phyloP scores from a whole-genome alignment of 73 alveolate species.

The Paraurostyla sp. region DNA sequence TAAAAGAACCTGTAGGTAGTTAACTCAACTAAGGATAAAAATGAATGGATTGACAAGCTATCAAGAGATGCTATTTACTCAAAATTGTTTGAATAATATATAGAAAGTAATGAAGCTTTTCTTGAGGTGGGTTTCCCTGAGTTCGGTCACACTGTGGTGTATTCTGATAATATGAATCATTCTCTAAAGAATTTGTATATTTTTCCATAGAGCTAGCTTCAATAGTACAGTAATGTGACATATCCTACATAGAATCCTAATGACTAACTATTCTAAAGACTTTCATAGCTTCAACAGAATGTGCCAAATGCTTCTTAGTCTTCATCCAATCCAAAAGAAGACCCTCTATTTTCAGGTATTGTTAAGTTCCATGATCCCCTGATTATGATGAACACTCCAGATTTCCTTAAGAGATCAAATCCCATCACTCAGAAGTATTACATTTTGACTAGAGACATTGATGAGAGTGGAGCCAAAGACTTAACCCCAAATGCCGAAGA shows the following conservation, averaged over 20 bases:
- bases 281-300: constrained; percentile 15
- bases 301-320: neutral
- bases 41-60: constrained; percentile 38
- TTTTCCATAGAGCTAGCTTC: constrained; percentile 22
- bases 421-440: constrained; percentile 92
- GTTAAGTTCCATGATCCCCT: constrained; percentile 72
- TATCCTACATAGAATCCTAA: constrained; percentile 13
- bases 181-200: constrained; percentile 2
- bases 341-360: constrained; percentile 18
- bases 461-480: constrained; percentile 87
- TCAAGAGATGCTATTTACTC: constrained; percentile 35
- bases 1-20: neutral
- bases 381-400: constrained; percentile 71
- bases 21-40: neutral
- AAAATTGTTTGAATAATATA: neutral
- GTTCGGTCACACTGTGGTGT: constrained; percentile 56
- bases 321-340: constrained; percentile 11
- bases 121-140: constrained; percentile 50
- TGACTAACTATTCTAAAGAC: neutral
- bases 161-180: constrained; percentile 23
- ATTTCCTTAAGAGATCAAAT: constrained; percentile 79
- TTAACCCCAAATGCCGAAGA: constrained; percentile 83
- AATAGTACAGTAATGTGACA: neutral
- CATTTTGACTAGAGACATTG: constrained; percentile 85
- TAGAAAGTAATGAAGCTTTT: constrained; percentile 33